Evolutionary conservation across 148 eudicot genomes (phyloP).

Genomic region (Bassia scoparia): DNA sequence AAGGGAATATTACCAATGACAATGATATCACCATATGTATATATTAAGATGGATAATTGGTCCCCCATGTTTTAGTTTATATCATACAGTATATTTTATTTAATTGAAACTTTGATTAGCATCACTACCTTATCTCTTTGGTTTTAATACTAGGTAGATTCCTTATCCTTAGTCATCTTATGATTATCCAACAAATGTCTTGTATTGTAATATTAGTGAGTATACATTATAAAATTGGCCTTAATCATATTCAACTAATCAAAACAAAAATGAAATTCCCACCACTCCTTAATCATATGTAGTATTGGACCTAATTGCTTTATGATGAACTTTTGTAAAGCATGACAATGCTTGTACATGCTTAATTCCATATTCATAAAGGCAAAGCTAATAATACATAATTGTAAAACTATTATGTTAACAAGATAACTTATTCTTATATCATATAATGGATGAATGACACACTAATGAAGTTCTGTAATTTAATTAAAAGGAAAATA

Average conservation of each 20-base stretch:
- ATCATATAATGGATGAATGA: too few relatives aligned
- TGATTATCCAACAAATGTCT: background rate
- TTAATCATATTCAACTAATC: background rate
- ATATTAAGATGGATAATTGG: conserved; percentile 1
- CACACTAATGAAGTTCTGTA: too few relatives aligned
- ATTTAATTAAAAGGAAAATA: background rate
- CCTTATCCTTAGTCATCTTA: background rate
- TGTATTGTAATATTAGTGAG: background rate
- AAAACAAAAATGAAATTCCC: background rate
- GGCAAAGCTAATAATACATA: too few relatives aligned
- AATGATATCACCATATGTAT: background rate
- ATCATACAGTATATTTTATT: background rate
- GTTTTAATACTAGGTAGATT: background rate
- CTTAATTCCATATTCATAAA: too few relatives aligned
- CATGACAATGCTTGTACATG: too few relatives aligned
- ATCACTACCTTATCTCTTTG: conserved; percentile 15
- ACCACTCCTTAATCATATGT: too few relatives aligned
- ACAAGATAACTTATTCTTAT: too few relatives aligned
- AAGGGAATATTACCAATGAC: conserved; percentile 6
- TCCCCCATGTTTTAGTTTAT: background rate
- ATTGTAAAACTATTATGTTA: too few relatives aligned
- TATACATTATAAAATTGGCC: background rate
- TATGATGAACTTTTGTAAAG: too few relatives aligned
- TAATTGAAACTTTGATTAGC: background rate
- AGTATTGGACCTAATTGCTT: too few relatives aligned